Evolutionary conservation across 2,329 filamentous ascomycete species (phyloP), one percentile per base, ranked within the genome.

Genomic region (Emmonsia crescens): DNA sequence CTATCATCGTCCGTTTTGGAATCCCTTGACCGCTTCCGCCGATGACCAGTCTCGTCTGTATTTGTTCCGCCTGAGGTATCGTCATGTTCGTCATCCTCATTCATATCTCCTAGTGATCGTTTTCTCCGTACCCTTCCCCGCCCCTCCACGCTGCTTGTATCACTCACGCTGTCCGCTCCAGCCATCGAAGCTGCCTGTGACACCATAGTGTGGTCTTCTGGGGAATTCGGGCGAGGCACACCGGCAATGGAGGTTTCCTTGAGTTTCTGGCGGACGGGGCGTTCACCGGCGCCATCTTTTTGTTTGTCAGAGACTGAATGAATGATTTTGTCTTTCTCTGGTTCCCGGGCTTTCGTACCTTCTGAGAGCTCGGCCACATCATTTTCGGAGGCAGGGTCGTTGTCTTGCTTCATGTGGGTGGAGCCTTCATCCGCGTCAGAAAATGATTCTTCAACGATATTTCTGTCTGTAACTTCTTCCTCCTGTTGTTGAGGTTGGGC

Each of bases 161-260:
- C 63, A 56, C 65, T 66, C 14, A 58, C 66, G 67, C 27, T 62
- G 64, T 40, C 61, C 60, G 9, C 64, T 60, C 62, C 59, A 38
- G 64, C 55, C 9, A 55, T 19, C 1, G 24, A 46, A 27, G 57
- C 51, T 29, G 64, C 62, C 36, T 57, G 63, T 36, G 61, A 57
- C 8, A 57, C 48, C 38, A 66, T 61, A 16, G 49, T 36, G 33
- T 64, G 33, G 36, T 67, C 64, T n/a, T 63, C 67, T 61, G 60
- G 57, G n/a, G 44, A 56, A 24, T 69, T 61, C 21, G 68, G 66
- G 6, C 64, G 65, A 31, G 36, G 42, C 24, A 46, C 44, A 21
- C 77, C 74, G 46, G 79, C 80, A 61, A 86, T 84, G n/a, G 81
- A 78, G 3, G 84, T 84, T 67, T 85, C 81, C 71, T 84, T 81